Percentiles rank a stretch among this genome's conserved stretches.
Evolutionary conservation across 148 eudicot genomes (phyloP).

Genomic region (Selenicereus undatus): DNA sequence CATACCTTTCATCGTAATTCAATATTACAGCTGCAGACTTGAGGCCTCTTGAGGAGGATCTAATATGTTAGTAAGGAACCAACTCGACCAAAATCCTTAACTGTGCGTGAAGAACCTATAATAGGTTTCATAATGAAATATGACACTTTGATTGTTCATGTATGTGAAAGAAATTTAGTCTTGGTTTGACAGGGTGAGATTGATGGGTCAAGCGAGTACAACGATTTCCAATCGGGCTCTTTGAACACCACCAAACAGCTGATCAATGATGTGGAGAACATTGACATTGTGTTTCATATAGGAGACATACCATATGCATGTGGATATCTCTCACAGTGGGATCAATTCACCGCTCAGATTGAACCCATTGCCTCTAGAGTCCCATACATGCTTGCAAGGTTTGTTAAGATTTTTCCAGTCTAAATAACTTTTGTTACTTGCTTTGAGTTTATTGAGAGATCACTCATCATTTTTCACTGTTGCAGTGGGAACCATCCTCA

Average conservation of each 20-base stretch:
- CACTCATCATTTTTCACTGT: not conserved
- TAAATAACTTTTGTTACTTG: not conserved
- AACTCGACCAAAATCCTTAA: no score
- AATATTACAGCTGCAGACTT: no score
- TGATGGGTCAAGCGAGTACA: constrained; percentile 80
- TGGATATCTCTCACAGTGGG: constrained; percentile 92
- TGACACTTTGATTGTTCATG: not conserved
- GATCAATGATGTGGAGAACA: constrained; percentile 56
- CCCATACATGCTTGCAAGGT: constrained; percentile 95
- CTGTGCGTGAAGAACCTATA: no score
- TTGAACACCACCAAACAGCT: constrained; percentile 78
- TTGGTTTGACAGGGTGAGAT: constrained; percentile 6
- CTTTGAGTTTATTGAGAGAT: not conserved
- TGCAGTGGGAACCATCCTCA: no score
- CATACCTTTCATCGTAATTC: no score
- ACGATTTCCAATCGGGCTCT: constrained; percentile 73
- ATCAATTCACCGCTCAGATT: constrained; percentile 86
- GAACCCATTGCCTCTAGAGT: constrained; percentile 75
- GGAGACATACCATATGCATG: constrained; percentile 77
- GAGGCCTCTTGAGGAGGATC: no score
- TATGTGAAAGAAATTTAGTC: not conserved
- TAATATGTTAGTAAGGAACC: no score
- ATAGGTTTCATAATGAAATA: no score
- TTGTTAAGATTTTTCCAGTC: not conserved
- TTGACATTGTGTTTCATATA: constrained; percentile 81